Percentiles rank a stretch among this genome's conserved stretches.
These are phyloP conservation scores for Leptographium flavum DNA, from an alignment of 2,329 filamentous ascomycete genomes.

Conservation along the genomic window DNA sequence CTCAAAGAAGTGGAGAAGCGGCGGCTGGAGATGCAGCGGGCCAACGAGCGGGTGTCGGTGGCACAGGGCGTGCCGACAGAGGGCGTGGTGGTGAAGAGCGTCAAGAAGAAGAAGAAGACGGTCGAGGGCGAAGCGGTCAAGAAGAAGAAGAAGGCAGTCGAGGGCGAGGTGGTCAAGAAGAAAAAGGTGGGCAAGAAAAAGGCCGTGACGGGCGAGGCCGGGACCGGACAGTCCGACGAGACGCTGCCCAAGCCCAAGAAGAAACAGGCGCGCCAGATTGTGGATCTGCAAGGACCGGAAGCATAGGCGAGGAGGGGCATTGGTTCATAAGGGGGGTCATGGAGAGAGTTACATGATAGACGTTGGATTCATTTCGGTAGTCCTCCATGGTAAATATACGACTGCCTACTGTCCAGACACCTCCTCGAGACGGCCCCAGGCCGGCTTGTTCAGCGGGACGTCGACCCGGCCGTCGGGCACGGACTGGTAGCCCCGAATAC, in stretches of 20 bases:
- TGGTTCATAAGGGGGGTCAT: neutral
- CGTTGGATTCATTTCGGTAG: no score
- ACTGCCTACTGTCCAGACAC: constrained; percentile 11
- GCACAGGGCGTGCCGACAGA: constrained; percentile 54
- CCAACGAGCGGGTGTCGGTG: constrained; percentile 59
- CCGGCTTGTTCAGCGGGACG: constrained; percentile 48
- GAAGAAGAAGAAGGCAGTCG: constrained; percentile 53
- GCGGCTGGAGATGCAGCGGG: constrained; percentile 77
- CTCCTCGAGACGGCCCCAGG: constrained; percentile 37
- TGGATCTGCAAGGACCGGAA: constrained; percentile 9
- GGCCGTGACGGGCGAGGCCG: neutral
- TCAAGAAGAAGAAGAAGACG: constrained; percentile 50
- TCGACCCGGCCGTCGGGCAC: constrained; percentile 52
- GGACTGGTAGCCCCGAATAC: constrained; percentile 70
- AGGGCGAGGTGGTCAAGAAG: constrained; percentile 27
- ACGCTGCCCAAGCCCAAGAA: constrained; percentile 15
- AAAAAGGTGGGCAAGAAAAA: constrained; percentile 21
- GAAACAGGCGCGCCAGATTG: constrained; percentile 15
- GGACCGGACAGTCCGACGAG: no score
- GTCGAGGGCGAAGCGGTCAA: constrained; percentile 25
- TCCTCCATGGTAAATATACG: no score
- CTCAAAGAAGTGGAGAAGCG: constrained; percentile 79
- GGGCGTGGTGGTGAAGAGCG: constrained; percentile 51
- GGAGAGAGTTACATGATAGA: neutral
- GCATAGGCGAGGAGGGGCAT: neutral